These are phyloP conservation scores for Durio zibethinus DNA, from an alignment of 345 rosid species.

Conservation along the genomic window DNA sequence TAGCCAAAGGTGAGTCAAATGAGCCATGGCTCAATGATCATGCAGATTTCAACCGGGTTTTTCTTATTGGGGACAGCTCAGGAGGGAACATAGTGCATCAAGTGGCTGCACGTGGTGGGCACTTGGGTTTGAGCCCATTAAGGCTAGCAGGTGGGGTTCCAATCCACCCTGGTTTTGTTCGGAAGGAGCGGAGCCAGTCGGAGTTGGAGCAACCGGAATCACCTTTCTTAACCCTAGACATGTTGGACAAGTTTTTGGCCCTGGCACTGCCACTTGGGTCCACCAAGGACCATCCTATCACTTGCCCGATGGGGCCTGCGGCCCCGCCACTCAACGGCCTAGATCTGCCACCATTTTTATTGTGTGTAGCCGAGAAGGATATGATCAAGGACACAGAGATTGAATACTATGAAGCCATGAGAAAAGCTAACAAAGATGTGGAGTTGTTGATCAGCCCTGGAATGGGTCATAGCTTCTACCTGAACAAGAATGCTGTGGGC, in stretches of 20 bases:
- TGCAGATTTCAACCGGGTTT: constrained; percentile 39
- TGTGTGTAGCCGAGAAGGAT: constrained; percentile 53
- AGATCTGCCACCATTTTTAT: constrained; percentile 47
- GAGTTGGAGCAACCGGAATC: constrained; percentile 58
- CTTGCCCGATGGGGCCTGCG: constrained; percentile 58
- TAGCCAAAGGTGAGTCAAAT: constrained; percentile 25
- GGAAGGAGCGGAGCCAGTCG: constrained; percentile 52
- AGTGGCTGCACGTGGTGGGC: constrained; percentile 40
- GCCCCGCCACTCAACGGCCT: constrained; percentile 36
- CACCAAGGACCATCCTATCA: constrained; percentile 52
- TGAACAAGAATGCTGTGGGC: constrained; percentile 49
- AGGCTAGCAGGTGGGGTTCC: constrained; percentile 42
- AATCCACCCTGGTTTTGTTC: constrained; percentile 49
- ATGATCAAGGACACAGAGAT: constrained; percentile 53
- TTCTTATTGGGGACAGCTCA: constrained; percentile 49
- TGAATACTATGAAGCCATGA: constrained; percentile 60
- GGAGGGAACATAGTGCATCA: constrained; percentile 45
- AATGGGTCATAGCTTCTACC: constrained; percentile 62
- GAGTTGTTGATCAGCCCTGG: constrained; percentile 42
- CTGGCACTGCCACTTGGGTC: constrained; percentile 42
- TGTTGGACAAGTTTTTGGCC: constrained; percentile 55
- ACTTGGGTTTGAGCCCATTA: constrained; percentile 22
- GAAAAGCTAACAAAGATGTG: constrained; percentile 43
- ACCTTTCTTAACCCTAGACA: constrained; percentile 50
- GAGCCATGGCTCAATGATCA: constrained; percentile 34